Conservation (phyloP, 768 basidiomycete species). For the Guyanaporus albipodus region DNA sequence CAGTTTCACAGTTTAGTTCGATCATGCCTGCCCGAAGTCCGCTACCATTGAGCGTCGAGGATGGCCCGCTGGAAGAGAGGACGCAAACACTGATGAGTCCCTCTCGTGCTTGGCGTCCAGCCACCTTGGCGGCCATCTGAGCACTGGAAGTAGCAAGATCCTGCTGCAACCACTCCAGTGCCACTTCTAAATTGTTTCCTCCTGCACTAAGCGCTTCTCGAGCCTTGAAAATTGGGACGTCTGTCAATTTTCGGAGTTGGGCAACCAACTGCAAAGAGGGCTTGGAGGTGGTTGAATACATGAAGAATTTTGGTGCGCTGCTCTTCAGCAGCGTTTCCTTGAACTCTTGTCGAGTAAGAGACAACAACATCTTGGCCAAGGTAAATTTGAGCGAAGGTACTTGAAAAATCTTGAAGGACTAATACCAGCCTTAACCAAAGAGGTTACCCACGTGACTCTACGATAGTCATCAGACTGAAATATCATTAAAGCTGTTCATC, state of each 20-base stretch:
- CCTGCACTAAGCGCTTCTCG: slow-evolving; percentile 77
- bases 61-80: slow-evolving; percentile 57
- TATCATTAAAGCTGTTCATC: neutral
- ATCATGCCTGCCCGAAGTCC: slow-evolving; percentile 78
- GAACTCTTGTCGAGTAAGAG: slow-evolving; percentile 4
- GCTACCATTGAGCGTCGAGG: slow-evolving; percentile 34
- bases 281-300: slow-evolving; percentile 57
- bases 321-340: neutral
- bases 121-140: slow-evolving; percentile 80
- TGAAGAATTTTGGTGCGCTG: neutral
- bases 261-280: slow-evolving; percentile 76
- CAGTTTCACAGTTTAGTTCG: slow-evolving; percentile 95
- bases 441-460: slow-evolving; percentile 22
- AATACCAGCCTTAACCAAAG: too few species aligned
- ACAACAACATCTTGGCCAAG: slow-evolving; percentile 14
- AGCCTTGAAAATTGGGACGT: slow-evolving; percentile 84
- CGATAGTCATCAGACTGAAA: too few species aligned
- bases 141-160: slow-evolving; percentile 70
- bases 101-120: slow-evolving; percentile 67
- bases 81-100: slow-evolving; percentile 78
- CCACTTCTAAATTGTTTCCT: slow-evolving; percentile 68
- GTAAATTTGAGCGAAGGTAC: neutral
- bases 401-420: neutral
- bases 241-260: slow-evolving; percentile 75
- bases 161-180: slow-evolving; percentile 77